Conservation (phyloP, 1,284 basidiomycete genomes). For the Ceraceosorus guamensis region DNA sequence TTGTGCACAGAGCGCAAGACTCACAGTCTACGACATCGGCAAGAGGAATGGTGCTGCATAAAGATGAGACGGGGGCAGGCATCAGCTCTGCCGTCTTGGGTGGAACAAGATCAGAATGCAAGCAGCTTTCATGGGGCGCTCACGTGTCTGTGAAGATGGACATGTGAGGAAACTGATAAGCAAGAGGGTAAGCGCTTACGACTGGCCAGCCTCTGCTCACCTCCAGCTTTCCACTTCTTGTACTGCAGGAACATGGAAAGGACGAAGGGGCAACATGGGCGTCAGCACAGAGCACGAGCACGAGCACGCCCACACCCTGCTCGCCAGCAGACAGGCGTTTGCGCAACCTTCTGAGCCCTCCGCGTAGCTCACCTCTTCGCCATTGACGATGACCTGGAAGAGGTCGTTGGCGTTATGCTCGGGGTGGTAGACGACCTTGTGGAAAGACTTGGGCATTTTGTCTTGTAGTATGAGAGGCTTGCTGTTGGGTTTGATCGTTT, state of each 20-base stretch:
- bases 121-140: neutral
- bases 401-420: slow-evolving; percentile 49
- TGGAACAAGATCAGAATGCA: neutral
- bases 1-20: no score
- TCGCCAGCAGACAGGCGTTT: no score
- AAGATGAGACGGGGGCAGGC: no score
- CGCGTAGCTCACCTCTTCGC: slow-evolving; percentile 35
- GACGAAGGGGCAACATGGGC: no score
- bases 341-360: neutral
- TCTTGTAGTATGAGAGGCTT: no score
- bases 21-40: slow-evolving; percentile 49
- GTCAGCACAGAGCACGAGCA: slow-evolving; percentile 5
- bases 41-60: slow-evolving; percentile 49
- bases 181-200: no score
- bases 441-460: slow-evolving; percentile 18
- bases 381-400: slow-evolving; percentile 48
- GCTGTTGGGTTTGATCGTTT: no score
- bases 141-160: slow-evolving; percentile 6
- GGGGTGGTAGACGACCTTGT: slow-evolving; percentile 45
- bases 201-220: slow-evolving; percentile 22
- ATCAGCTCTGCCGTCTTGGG: neutral
- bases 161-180: slow-evolving; percentile 3
- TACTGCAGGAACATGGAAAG: no score
- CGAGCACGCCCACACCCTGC: no score
- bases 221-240: slow-evolving; percentile 48